phyloP scores from a whole-genome alignment of 1,284 basidiomycete species.

The Microbotryum violaceum region DNA sequence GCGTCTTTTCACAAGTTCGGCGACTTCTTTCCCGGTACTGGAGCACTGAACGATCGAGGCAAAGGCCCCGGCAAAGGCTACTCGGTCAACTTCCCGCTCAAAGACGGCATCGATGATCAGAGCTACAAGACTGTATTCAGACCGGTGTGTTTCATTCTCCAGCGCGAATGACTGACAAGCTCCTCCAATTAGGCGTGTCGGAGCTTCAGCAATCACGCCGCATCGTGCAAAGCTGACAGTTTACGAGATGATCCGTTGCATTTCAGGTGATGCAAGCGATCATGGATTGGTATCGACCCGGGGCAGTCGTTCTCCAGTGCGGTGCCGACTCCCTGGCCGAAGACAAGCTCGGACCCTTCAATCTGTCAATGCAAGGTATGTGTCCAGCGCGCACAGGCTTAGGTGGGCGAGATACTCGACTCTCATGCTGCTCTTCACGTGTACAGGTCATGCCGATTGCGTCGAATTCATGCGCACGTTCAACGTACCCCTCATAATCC shows the following conservation, averaged over 20 bases:
- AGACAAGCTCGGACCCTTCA: conserved; percentile 95
- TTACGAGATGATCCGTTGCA: neutral
- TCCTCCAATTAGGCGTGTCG: no score
- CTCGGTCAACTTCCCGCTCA: conserved; percentile 84
- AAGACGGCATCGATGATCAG: conserved; percentile 83
- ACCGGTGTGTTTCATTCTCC: conserved; percentile 50
- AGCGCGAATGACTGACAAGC: neutral
- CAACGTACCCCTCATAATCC: conserved; percentile 78
- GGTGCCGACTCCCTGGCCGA: conserved; percentile 92
- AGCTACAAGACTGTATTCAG: conserved; percentile 72
- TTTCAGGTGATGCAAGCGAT: conserved; percentile 71
- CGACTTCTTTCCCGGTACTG: conserved; percentile 83
- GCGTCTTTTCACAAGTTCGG: conserved; percentile 88
- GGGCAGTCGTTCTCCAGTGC: conserved; percentile 87
- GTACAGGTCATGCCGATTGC: conserved; percentile 68
- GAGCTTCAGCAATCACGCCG: neutral
- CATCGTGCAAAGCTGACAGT: neutral
- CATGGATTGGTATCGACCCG: conserved; percentile 81
- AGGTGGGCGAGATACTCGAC: neutral
- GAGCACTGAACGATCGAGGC: conserved; percentile 61
- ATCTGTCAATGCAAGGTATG: conserved; percentile 80
- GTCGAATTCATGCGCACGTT: conserved; percentile 78
- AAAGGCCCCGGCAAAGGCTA: conserved; percentile 82
- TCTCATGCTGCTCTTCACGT: neutral
- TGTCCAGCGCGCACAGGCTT: neutral